Base-by-base conservation (phyloP, 176 grass and related monocot genomes). In the Leersia perrieri region DNA sequence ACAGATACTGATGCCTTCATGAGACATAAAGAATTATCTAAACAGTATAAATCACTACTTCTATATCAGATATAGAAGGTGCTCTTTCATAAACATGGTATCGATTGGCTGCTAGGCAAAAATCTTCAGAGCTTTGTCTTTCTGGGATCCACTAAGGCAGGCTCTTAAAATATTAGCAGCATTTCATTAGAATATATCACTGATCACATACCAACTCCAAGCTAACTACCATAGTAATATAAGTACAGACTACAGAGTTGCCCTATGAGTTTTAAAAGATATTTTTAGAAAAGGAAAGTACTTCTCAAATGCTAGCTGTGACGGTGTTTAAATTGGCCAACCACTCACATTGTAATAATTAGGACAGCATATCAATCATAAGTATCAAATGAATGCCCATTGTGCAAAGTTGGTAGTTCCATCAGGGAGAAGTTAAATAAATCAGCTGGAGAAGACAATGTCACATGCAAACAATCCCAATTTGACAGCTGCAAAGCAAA, bases 401-500 rank as follows among this genome's bases (percentile, higher is more conserved):
- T 72, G 35, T 83, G 75, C 76, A 78, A 88, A 78, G 15, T 69
- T 67, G 63, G 81, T 47, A 83, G 70, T 83, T 34, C 60, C 71
- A 49, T 29, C 18, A 25, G 45, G 16, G 60, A 73, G 26, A 69
- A 73, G 78, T 18, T 78, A 22, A 57, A 83, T 45, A 76, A 79
- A 15, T 53, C n/a, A 23, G 33, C 67, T 22, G 35, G 61, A 79
- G 26, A 55, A 72, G 38, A 77, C 42, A 72, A 71, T 55, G 13
- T 70, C 83, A 44, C 67, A 83, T 60, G 60, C 33, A 78, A 38
- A 57, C 11, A 47, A 25, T 47, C 27, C 60, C 86, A 58, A 58
- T 33, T 78, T 51, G 36, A 68, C 35, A 68, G 16, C 23, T 10
- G 36, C 34, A 28, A 61, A 20, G 44, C 29, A 60, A 36, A 15